Percentiles rank a stretch among this genome's conserved stretches.
phyloP scores from a whole-genome alignment of 345 rosid species.

The Eucalyptus marginata region DNA sequence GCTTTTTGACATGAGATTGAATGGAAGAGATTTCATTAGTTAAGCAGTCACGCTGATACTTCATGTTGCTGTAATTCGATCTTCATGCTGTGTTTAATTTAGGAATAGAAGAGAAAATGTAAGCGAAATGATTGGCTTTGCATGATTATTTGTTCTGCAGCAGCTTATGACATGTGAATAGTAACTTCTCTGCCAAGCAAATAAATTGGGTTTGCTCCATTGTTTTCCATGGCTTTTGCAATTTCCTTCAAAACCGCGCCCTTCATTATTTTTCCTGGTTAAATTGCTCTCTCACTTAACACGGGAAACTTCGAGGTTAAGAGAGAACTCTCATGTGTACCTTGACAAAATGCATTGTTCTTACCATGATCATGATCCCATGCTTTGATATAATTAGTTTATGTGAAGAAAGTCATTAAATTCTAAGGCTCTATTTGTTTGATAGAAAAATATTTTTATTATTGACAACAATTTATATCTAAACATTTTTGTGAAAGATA shows the following conservation, averaged over 20 bases:
- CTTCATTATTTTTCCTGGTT: background rate
- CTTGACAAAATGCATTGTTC: background rate
- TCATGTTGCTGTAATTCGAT: background rate
- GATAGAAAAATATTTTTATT: background rate
- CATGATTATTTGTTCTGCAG: background rate
- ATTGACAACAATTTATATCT: background rate
- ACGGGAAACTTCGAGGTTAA: background rate
- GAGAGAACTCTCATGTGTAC: background rate
- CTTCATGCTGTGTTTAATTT: background rate
- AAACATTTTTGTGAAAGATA: background rate
- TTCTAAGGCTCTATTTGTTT: background rate
- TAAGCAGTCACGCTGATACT: background rate
- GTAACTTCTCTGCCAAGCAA: background rate
- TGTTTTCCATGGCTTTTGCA: background rate
- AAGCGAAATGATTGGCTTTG: background rate
- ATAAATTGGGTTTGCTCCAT: background rate
- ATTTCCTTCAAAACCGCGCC: background rate
- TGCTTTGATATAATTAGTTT: background rate
- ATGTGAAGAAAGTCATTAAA: background rate
- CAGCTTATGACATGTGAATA: background rate
- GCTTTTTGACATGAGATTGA: background rate
- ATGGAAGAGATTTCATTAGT: background rate
- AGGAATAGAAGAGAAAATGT: background rate
- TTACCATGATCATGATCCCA: background rate
- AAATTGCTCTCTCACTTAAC: background rate